Evolutionary conservation across 345 rosid genomes (phyloP), one percentile per base, ranked within the genome.

Genomic region (Acer saccharum): DNA sequence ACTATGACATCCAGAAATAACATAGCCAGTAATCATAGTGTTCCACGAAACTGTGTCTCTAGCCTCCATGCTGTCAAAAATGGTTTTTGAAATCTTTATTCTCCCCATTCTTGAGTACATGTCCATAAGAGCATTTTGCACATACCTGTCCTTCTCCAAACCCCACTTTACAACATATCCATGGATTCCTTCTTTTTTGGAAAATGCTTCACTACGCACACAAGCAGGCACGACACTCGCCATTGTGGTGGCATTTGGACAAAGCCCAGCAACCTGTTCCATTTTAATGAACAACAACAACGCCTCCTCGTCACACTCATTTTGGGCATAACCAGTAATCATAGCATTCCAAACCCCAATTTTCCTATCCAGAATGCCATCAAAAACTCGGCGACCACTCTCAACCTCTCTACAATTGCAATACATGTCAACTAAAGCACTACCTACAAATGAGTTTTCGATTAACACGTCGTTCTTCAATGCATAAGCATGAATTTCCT

Each of bases 351-450:
- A 95, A 69, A 94, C 79, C 18, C 82, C 95, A 69, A 82, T 84
- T 83, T 79, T 86, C 83, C 80, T 78, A 69, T 88, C 88, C 54
- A 48, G 68, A 43, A 87, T 76, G 41, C 85, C 71, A 80, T 92
- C 83, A 83, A 95, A 93, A 57, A 91, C 92, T 69, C 76, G 75
- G 52, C 90, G 88, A 43, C 90, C 98, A 82, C 87, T 84, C 67
- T 87, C 84, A 43, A 91, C 92, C 82, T 76, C 71, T 67, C 81
- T 86, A 75, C 97, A 95, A 73, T 94, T 95, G 81, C 94, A 91
- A 82, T 92, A 95, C 98, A 95, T 92, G 78, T 95, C 99, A 76
- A 95, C 95, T 65, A 95, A 85, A 78, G 97, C 97, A 77, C 97
- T 95, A 2, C 92, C 98, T 54, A 92, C 94, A 78, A 89, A 95